phyloP scores from a whole-genome alignment of 129 eudicot species.

The Escallonia herrerae region DNA sequence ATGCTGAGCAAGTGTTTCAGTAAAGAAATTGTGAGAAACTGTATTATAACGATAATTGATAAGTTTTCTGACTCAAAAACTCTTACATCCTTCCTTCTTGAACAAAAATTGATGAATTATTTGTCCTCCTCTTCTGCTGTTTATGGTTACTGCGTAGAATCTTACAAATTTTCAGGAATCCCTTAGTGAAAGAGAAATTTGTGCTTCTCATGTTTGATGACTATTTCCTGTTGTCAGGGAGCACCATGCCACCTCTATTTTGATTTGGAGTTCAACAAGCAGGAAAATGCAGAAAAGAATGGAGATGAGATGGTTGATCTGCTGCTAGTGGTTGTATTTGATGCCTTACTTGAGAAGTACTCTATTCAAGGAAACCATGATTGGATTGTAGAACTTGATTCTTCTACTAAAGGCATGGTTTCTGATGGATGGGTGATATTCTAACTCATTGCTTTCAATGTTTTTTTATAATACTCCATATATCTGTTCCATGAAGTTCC shows the following conservation, averaged over 20 bases:
- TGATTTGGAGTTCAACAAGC: constrained; percentile 80
- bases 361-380: constrained; percentile 59
- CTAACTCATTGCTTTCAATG: background rate
- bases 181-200: too few relatives aligned
- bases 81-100: too few relatives aligned
- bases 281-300: constrained; percentile 50
- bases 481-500: background rate
- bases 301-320: constrained; percentile 96
- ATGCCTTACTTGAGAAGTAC: constrained; percentile 72
- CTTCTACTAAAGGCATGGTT: constrained; percentile 70
- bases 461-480: background rate
- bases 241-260: constrained; percentile 88
- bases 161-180: background rate
- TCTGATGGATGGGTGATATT: constrained; percentile 4
- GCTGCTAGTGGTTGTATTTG: constrained; percentile 52
- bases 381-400: constrained; percentile 79
- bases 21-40: too few relatives aligned
- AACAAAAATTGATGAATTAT: too few relatives aligned
- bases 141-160: background rate
- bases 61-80: too few relatives aligned
- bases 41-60: too few relatives aligned
- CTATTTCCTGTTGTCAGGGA: constrained; percentile 44
- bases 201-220: constrained; percentile 5
- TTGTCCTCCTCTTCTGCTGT: too few relatives aligned
- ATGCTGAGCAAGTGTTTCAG: too few relatives aligned